Evolutionary conservation across 2,329 filamentous ascomycete genomes (phyloP).

Genomic region (Davidsoniella australis): DNA sequence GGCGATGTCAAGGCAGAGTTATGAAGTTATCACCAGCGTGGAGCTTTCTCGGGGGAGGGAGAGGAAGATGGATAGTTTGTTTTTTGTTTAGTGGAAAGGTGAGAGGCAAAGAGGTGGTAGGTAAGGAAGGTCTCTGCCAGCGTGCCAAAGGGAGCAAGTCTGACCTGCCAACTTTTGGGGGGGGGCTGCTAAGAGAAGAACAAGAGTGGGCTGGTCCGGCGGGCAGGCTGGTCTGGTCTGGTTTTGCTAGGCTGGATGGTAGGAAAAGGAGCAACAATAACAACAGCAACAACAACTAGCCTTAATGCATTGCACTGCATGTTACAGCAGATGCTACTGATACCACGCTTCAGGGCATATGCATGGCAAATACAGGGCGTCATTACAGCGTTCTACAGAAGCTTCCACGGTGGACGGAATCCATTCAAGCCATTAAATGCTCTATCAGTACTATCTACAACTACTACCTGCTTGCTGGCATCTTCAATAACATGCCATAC

Average conservation of each 20-base stretch:
- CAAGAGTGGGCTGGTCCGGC: too few relatives aligned
- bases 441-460: too few relatives aligned
- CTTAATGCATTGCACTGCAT: not conserved
- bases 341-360: too few relatives aligned
- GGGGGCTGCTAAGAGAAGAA: not conserved
- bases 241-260: constrained; percentile 2
- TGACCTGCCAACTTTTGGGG: not conserved
- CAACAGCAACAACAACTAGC: not conserved
- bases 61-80: constrained; percentile 3
- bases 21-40: constrained; percentile 12
- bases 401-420: too few relatives aligned
- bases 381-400: too few relatives aligned
- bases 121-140: not conserved
- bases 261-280: constrained; percentile 4
- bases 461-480: too few relatives aligned
- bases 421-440: too few relatives aligned
- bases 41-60: constrained; percentile 9
- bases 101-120: not conserved
- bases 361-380: too few relatives aligned
- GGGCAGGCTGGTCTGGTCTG: too few relatives aligned
- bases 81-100: constrained; percentile 1
- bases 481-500: too few relatives aligned
- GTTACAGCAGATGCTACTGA: too few relatives aligned
- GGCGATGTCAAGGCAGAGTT: constrained; percentile 11
- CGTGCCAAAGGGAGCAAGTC: not conserved